A percentile compares a stretch with the other conserved stretches of the same genome.
Evolutionary conservation across 352 stramenopile species (phyloP).

Genomic region (Phytopythium montanum): DNA sequence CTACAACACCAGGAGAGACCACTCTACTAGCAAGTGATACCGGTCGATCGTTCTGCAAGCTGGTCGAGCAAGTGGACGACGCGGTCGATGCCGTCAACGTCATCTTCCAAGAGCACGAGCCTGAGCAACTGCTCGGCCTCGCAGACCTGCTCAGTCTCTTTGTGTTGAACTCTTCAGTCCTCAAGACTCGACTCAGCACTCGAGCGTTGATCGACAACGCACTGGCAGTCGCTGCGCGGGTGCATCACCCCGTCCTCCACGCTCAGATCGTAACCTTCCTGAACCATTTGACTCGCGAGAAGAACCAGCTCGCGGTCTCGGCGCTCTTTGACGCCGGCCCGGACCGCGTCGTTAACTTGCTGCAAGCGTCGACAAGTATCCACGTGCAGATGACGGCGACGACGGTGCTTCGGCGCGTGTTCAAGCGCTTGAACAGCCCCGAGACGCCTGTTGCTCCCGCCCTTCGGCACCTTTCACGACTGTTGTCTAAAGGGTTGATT

Average conservation of each 20-base stretch:
- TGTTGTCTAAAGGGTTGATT: constrained; percentile 15
- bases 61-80: constrained; percentile 23
- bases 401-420: constrained; percentile 46
- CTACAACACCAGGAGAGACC: neutral
- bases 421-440: constrained; percentile 44
- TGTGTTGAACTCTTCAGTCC: constrained; percentile 17
- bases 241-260: constrained; percentile 33
- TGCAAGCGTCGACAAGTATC: constrained; percentile 30
- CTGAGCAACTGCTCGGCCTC: constrained; percentile 37
- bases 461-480: constrained; percentile 41
- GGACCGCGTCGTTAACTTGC: constrained; percentile 52
- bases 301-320: constrained; percentile 40
- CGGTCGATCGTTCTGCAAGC: constrained; percentile 28
- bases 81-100: constrained; percentile 21
- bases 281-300: constrained; percentile 36
- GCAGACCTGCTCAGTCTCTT: constrained; percentile 40
- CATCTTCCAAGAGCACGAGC: constrained; percentile 41
- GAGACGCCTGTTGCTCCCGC: constrained; percentile 35
- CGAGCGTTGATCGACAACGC: constrained; percentile 26
- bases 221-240: constrained; percentile 28
- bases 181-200: constrained; percentile 33
- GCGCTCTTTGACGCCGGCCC: constrained; percentile 42
- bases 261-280: constrained; percentile 48
- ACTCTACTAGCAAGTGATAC: constrained; percentile 4
- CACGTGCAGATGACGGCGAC: constrained; percentile 26